phyloP scores from a whole-genome alignment of 2,329 filamentous ascomycete species.

The Aspergillus glaucus region DNA sequence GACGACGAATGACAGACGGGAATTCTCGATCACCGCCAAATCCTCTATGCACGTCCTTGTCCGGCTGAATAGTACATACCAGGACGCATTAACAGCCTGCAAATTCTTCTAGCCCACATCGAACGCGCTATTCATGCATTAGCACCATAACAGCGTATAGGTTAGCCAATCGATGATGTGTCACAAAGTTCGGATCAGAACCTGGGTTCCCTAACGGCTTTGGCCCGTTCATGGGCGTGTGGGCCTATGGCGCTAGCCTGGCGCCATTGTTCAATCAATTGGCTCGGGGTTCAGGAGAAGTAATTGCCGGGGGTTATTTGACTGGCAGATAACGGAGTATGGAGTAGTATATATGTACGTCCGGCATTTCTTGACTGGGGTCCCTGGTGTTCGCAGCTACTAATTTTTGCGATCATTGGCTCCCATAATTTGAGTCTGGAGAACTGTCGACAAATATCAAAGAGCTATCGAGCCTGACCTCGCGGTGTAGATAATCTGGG shows the following conservation, averaged over 20 bases:
- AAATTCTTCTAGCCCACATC: slow-evolving; percentile 1
- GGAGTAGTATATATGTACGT: not conserved
- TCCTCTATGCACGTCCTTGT: not conserved
- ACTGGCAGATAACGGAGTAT: not conserved
- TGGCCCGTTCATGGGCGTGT: not conserved
- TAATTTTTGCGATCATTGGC: not conserved
- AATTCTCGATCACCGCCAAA: slow-evolving; percentile 5
- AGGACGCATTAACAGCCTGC: not conserved
- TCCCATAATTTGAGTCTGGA: not conserved
- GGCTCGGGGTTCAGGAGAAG: not conserved
- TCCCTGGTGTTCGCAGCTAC: not conserved
- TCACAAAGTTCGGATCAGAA: slow-evolving; percentile 7
- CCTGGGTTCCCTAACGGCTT: not conserved
- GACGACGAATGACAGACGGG: not conserved
- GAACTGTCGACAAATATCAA: too few relatives aligned
- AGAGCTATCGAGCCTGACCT: too few relatives aligned
- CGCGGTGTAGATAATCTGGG: too few relatives aligned
- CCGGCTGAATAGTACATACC: not conserved
- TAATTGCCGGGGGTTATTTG: not conserved
- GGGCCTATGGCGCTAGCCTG: not conserved
- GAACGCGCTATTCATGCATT: slow-evolving; percentile 11
- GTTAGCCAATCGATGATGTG: slow-evolving; percentile 9
- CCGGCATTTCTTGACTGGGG: not conserved
- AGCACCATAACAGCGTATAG: slow-evolving; percentile 7
- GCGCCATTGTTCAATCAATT: not conserved